Percentiles rank a stretch among this genome's conserved stretches.
phyloP scores from a whole-genome alignment of 305 asterid species.

The Fraxinus paxiana region DNA sequence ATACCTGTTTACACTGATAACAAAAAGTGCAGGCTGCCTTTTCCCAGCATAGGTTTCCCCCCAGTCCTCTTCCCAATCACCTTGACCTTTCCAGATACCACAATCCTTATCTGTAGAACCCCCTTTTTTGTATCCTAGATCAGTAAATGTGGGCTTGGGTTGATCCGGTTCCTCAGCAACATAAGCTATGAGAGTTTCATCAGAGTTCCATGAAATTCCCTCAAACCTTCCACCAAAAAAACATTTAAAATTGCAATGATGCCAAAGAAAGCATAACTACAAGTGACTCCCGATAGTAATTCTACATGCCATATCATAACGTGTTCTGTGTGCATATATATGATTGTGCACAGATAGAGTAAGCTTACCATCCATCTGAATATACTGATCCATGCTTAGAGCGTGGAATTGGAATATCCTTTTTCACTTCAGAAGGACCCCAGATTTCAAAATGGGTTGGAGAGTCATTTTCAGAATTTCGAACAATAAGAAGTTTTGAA shows the following conservation, averaged over 20 bases:
- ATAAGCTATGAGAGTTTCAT: slow-evolving; percentile 81
- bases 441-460: slow-evolving; percentile 81
- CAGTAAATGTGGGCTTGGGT: slow-evolving; percentile 58
- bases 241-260: background rate
- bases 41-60: slow-evolving; percentile 89
- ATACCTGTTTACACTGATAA: slow-evolving; percentile 58
- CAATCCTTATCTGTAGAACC: slow-evolving; percentile 54
- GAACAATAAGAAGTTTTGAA: slow-evolving; percentile 66
- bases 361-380: slow-evolving; percentile 82
- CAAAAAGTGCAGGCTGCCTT: slow-evolving; percentile 82
- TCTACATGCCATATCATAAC: background rate
- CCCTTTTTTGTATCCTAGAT: slow-evolving; percentile 49
- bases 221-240: slow-evolving; percentile 65
- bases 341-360: background rate
- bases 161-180: slow-evolving; percentile 84
- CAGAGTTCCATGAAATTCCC: slow-evolving; percentile 84
- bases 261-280: background rate
- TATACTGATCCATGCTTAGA: slow-evolving; percentile 75
- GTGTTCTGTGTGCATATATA: background rate
- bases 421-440: slow-evolving; percentile 64
- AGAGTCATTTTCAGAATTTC: slow-evolving; percentile 70
- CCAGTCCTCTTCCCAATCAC: slow-evolving; percentile 96
- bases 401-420: slow-evolving; percentile 63
- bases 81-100: slow-evolving; percentile 81
- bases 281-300: background rate